Percentiles rank a stretch among this genome's conserved stretches.
Evolutionary conservation across 2,329 filamentous ascomycete species (phyloP).

Genomic region (Stagonosporopsis chrysanthemi): DNA sequence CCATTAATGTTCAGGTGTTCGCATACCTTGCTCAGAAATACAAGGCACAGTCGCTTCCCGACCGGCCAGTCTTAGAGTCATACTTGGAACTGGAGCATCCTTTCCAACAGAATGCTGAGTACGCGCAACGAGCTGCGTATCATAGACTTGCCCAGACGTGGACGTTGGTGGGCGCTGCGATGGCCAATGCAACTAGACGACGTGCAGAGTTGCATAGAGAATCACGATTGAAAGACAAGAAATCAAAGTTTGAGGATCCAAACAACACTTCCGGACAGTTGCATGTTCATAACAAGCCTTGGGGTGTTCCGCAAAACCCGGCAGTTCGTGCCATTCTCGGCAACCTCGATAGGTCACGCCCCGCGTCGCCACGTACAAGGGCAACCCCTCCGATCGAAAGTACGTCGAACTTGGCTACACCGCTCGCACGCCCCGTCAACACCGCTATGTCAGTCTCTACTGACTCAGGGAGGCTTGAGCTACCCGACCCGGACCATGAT

Average conservation of each 20-base stretch:
- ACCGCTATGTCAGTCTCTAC: slow-evolving; percentile 7
- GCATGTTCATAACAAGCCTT: slow-evolving; percentile 33
- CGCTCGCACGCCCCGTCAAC: slow-evolving; percentile 57
- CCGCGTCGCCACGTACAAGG: slow-evolving; percentile 26
- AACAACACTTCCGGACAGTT: slow-evolving; percentile 20
- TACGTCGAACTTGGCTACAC: slow-evolving; percentile 64
- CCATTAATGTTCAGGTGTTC: slow-evolving; percentile 47
- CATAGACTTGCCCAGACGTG: slow-evolving; percentile 65
- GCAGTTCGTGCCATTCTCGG: slow-evolving; percentile 44
- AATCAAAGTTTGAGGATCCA: slow-evolving; percentile 17
- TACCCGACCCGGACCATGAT: slow-evolving; percentile 49
- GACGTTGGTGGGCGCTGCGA: slow-evolving; percentile 62
- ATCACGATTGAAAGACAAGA: slow-evolving; percentile 34
- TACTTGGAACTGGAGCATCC: slow-evolving; percentile 49
- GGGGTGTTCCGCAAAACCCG: slow-evolving; percentile 34
- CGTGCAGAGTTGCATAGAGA: slow-evolving; percentile 45
- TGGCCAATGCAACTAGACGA: slow-evolving; percentile 58
- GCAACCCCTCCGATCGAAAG: slow-evolving; percentile 53
- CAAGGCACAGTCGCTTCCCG: slow-evolving; percentile 49
- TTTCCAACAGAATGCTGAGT: slow-evolving; percentile 62
- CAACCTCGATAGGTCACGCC: slow-evolving; percentile 42
- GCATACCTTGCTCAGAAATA: slow-evolving; percentile 56
- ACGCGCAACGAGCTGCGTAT: slow-evolving; percentile 59
- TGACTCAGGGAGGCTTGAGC: slow-evolving; percentile 21
- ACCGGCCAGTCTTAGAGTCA: slow-evolving; percentile 49